These are phyloP conservation scores for Botryotinia convoluta DNA, from an alignment of 2,329 filamentous ascomycete genomes.

Conservation along the genomic window DNA sequence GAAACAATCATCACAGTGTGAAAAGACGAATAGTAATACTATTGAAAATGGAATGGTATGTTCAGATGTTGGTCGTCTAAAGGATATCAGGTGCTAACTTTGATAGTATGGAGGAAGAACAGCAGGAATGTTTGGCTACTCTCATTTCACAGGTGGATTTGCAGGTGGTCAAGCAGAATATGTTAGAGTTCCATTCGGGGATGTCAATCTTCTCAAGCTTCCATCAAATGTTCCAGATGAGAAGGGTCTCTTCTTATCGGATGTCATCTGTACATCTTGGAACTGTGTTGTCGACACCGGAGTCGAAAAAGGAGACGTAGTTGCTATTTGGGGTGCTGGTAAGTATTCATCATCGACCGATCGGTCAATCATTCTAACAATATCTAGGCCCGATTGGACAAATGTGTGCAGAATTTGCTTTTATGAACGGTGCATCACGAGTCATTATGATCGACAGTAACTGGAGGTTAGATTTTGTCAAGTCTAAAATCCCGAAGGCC, in stretches of 20 bases:
- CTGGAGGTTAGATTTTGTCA: constrained; percentile 66
- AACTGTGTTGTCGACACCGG: constrained; percentile 80
- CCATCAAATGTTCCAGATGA: constrained; percentile 80
- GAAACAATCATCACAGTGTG: constrained; percentile 76
- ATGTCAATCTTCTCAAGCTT: constrained; percentile 77
- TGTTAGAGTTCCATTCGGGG: constrained; percentile 74
- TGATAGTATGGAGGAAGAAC: constrained; percentile 67
- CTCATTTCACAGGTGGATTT: constrained; percentile 81
- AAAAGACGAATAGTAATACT: constrained; percentile 73
- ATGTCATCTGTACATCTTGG: constrained; percentile 77
- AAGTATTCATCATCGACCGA: not conserved
- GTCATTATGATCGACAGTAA: constrained; percentile 79
- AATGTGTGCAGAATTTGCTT: constrained; percentile 74
- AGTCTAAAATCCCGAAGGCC: constrained; percentile 61
- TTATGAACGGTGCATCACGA: constrained; percentile 69
- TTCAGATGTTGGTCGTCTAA: not conserved
- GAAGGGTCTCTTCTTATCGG: constrained; percentile 73
- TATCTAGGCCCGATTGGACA: constrained; percentile 69
- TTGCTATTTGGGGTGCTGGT: constrained; percentile 79
- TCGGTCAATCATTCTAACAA: not conserved
- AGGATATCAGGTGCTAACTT: not conserved
- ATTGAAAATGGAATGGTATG: constrained; percentile 62
- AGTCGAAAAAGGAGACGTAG: constrained; percentile 72
- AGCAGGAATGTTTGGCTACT: constrained; percentile 71
- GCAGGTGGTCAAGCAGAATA: constrained; percentile 87